Evolutionary conservation across 1,284 basidiomycete species (phyloP), one percentile per base, ranked within the genome.

Genomic region (Microbotryum silenes-acaulis): DNA sequence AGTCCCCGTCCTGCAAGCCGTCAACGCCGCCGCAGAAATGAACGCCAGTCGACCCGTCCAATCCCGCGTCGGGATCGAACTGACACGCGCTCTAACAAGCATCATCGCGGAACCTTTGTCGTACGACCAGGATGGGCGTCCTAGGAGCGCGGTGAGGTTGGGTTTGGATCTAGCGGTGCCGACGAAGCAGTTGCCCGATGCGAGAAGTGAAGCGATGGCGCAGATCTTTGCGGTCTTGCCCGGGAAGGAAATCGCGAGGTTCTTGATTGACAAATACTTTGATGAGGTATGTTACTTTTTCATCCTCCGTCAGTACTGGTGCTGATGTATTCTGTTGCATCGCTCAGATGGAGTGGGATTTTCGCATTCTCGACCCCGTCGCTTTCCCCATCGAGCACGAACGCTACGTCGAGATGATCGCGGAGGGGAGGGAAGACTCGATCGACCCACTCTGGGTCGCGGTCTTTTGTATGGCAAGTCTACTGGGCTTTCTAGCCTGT

Each of bases 381-480:
- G 65, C 67, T 1, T 67, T 70, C 44, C 58, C 56, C 0, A 29
- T 58, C 37, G 69, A 70, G 54, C 52, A 67, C 44, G 57, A 61
- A 33, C 65, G 67, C 1, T 66, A 60, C 25, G 52, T 57, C 47
- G 54, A 70, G 53, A 69, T 69, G 69, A 51, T 61, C 44, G 49
- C 51, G 12, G n/a, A 46, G 1, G 67, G 65, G 1, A 45, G 67
- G 2, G 57, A 69, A 27, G 63, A 66, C 45, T 50, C 57, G 4
- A 57, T 71, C 33, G 70, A 71, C 51, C 70, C 70, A 16, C 63
- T 71, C 2, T 71, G 68, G 68, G 58, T 68, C 54, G 68, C 63
- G 3, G 50, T 57, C 16, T 63, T 67, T 49, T 69, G 64, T 49
- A 70, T 70, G 67, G 66, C 61, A 6, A 45, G 60, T 54, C 29